Base-by-base conservation (phyloP, 257 asterid genomes). In the Solanum peruvianum region DNA sequence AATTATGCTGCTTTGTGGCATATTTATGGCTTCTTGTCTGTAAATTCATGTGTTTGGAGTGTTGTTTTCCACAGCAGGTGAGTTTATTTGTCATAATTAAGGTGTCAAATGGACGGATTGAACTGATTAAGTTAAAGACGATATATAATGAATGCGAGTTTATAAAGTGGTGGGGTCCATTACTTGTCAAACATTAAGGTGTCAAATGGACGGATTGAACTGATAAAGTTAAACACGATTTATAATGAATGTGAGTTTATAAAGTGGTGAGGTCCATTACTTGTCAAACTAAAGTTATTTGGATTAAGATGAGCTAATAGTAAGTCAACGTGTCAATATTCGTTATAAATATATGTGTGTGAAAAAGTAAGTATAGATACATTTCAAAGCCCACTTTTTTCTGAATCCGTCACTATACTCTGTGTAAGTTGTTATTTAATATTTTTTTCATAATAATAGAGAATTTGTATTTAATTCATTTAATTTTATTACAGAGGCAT, bases 41-140 rank as follows among this genome's bases (percentile, higher is more conserved):
- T 95, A 97, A 95, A 95, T 70, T 77, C 94, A 76, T 94, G 98
- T 95, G 90, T 95, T 87, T 97, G 98, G 98, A 93, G 91, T 89
- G 98, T 95, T 67, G 96, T 93, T 82, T 94, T 91, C 86, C 98
- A 92, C 87, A 92, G 94, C 82, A 91, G 95, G 98, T 97, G 80
- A 89, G 98, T 88, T 49, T 62, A 76, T 14, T 78, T 83, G 58
- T 33, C 31, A 31, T 5, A 25, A 73, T 47, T 47, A 66, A 13
- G 7, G 0, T 69, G 75, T 67, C 1, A 52, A 37, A 11, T 62
- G 15, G 11, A 42, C 31, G 35, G 72, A 4, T 25, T 66, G 20
- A 13, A 23, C 47, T 27, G 21, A 12, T 27, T n/a, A 27, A 78
- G 41, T 56, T 29, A 64, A 44, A 45, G 33, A 10, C 1, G 0